Base-by-base conservation (phyloP, 1,284 basidiomycete genomes). In the Leccinum brunneo-olivaceum region DNA sequence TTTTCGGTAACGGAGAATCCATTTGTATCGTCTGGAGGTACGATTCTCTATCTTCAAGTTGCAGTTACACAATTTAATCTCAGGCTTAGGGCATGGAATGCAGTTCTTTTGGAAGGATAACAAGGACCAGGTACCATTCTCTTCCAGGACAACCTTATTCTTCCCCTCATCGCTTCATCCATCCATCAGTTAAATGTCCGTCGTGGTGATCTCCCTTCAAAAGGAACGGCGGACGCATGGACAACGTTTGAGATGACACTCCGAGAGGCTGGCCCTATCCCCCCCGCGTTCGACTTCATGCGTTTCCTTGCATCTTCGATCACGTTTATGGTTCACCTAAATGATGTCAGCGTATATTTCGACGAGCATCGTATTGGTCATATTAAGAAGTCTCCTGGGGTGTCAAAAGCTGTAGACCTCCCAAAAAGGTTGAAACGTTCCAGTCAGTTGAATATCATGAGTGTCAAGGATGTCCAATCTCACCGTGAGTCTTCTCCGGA, bases 41-140 rank as follows among this genome's bases (percentile, higher is more conserved):
- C 38, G 60, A 42, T n/a, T 14, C 20, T 19, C 37, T 18, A n/a
- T 39, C 8, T 24, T 29, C 2, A 2, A 6, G 3, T 6, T n/a
- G 27, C 11, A 19, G 6, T n/a, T 9, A 20, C 24, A 12, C 28
- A 18, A 7, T 39, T 39, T 24, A 43, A 29, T 15, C n/a, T 32
- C n/a, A 0, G 14, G 37, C 46, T 7, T 42, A 85, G 81, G 77
- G 40, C 78, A 90, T 60, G 92, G 88, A 81, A 96, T 96, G 92
- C 88, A 87, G 2, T 98, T 98, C 63, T 90, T 96, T 62, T 98
- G 93, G 93, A 94, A 93, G 61, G 87, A 90, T 55, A 84, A 85
- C 54, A 88, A 86, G 57, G 90, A 95, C 57, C 83, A 85, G 67
- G 83, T 81, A 51, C 36, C 49, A 7, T 16, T 3, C 0, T 15